These are phyloP conservation scores for Rhododendron simsii DNA, from an alignment of 148 eudicot genomes.

Conservation along the genomic window DNA sequence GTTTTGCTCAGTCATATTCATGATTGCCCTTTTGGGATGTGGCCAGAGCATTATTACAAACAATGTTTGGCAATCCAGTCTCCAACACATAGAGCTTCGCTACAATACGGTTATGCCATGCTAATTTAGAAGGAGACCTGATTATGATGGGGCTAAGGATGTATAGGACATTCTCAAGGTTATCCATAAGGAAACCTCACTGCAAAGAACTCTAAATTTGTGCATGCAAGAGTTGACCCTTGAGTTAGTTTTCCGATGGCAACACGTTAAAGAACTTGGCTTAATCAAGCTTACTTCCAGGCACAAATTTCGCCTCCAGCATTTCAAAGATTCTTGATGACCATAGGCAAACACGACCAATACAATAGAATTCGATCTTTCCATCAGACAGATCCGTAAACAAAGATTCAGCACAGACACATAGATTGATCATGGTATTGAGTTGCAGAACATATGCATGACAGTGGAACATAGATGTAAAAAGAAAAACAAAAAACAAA, in stretches of 20 bases:
- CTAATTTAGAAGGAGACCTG: background rate
- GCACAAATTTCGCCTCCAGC: background rate
- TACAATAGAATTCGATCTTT: background rate
- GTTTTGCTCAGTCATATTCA: background rate
- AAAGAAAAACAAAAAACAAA: background rate
- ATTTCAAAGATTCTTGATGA: background rate
- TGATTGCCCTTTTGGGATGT: background rate
- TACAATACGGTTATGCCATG: background rate
- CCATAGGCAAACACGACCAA: background rate
- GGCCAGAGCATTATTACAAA: background rate
- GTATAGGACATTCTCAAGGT: background rate
- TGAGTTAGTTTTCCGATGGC: background rate
- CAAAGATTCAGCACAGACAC: conserved; percentile 10
- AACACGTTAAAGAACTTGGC: background rate
- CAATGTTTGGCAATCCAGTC: background rate
- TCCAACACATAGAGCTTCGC: background rate
- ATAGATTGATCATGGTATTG: conserved; percentile 1
- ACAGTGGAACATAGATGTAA: background rate
- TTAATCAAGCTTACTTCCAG: background rate
- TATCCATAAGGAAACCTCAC: background rate
- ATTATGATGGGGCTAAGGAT: background rate
- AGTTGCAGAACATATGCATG: background rate
- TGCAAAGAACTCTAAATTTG: background rate
- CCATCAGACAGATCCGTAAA: background rate
- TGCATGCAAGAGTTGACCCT: background rate